These are phyloP conservation scores for Phytophthora agathidicida DNA, from an alignment of 352 stramenopile genomes.

Conservation along the genomic window DNA sequence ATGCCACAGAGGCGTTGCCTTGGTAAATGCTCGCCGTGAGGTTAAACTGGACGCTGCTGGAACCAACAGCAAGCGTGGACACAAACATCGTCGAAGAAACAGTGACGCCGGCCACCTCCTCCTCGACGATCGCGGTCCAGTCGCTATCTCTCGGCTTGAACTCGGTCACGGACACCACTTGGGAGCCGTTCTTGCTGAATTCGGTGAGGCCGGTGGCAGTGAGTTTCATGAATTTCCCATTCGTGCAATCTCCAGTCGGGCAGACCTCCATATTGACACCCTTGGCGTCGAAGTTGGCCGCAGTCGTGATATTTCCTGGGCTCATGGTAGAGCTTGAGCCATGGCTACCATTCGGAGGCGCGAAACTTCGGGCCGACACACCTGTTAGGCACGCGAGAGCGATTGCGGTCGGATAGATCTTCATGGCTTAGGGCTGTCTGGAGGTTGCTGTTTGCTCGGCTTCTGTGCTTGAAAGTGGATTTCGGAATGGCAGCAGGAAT, in stretches of 20 bases:
- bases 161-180: conserved; percentile 18
- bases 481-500: conserved; percentile 24
- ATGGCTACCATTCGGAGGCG: not conserved
- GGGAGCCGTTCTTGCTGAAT: conserved; percentile 3
- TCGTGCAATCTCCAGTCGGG: conserved; percentile 64
- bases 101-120: conserved; percentile 14
- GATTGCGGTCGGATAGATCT: conserved; percentile 18
- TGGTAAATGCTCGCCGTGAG: conserved; percentile 45
- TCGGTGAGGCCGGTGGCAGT: conserved; percentile 40
- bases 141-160: conserved; percentile 29
- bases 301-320: conserved; percentile 38
- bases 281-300: conserved; percentile 35
- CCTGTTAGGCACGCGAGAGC: conserved; percentile 13
- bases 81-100: conserved; percentile 37
- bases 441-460: conserved; percentile 8
- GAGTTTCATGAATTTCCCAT: conserved; percentile 94
- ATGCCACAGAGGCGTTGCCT: conserved; percentile 31
- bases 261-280: conserved; percentile 51
- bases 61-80: conserved; percentile 17
- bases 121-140: conserved; percentile 33
- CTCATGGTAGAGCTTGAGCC: not conserved
- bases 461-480: conserved; percentile 14
- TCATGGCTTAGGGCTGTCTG: conserved; percentile 14
- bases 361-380: conserved; percentile 15
- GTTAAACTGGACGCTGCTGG: conserved; percentile 23